Conservation (phyloP, 2,329 filamentous ascomycete species). For the Ramularia collo-cygni region DNA sequence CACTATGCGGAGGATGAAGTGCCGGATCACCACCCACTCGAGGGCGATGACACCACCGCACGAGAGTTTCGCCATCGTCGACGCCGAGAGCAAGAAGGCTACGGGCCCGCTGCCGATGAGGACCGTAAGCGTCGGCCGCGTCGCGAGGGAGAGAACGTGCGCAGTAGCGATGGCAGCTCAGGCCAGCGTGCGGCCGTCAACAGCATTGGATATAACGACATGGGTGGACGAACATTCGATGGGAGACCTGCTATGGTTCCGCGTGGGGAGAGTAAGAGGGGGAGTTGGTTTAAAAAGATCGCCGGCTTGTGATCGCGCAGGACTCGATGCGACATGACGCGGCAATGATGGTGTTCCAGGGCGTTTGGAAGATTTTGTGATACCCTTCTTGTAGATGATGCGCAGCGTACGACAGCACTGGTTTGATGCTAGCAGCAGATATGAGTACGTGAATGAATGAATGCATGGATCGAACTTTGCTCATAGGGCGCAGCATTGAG, state of each 20-base stretch:
- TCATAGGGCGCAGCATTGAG: too few relatives aligned
- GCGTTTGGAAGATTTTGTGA: too few relatives aligned
- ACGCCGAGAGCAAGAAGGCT: constrained; percentile 16
- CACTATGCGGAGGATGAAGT: constrained; percentile 24
- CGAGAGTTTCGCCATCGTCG: constrained; percentile 24
- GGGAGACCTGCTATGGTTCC: constrained; percentile 32
- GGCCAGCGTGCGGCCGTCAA: constrained; percentile 24
- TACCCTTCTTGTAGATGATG: too few relatives aligned
- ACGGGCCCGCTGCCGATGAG: constrained; percentile 18
- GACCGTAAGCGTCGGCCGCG: constrained; percentile 18
- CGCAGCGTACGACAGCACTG: too few relatives aligned
- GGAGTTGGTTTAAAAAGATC: constrained; percentile 45
- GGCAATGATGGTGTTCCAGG: too few relatives aligned
- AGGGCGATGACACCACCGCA: constrained; percentile 26
- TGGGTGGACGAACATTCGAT: constrained; percentile 35
- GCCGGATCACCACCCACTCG: constrained; percentile 15
- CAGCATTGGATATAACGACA: constrained; percentile 28
- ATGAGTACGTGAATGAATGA: too few relatives aligned
- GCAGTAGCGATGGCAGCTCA: constrained; percentile 30
- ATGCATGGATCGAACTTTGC: too few relatives aligned
- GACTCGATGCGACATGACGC: too few relatives aligned
- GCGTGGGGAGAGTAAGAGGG: constrained; percentile 29
- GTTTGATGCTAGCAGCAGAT: too few relatives aligned
- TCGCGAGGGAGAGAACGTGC: constrained; percentile 19
- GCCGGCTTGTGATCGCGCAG: constrained; percentile 16